These are phyloP conservation scores for Eucalyptus urophylla DNA, from an alignment of 345 rosid species.

Conservation along the genomic window DNA sequence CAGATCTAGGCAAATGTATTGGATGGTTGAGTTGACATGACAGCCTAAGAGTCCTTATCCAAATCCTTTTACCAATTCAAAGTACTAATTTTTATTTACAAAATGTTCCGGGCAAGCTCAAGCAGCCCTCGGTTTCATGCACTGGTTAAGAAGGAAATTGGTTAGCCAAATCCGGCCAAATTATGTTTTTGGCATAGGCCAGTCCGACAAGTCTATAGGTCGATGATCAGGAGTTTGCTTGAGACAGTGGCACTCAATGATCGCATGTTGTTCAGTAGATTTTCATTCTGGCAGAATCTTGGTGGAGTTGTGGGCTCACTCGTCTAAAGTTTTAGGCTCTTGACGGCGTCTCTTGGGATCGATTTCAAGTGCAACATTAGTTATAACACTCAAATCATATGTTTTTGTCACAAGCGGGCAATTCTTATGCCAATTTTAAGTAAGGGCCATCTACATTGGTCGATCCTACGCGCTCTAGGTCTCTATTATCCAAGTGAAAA, in stretches of 20 bases:
- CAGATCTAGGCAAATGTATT: fast-evolving
- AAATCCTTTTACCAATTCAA: not conserved
- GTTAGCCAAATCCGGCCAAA: no score
- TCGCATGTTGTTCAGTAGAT: not conserved
- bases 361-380: not conserved
- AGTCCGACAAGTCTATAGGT: not conserved
- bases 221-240: not conserved
- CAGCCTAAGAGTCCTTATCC: not conserved
- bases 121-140: not conserved
- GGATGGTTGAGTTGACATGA: not conserved
- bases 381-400: not conserved
- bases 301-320: not conserved
- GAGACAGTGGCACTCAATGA: not conserved
- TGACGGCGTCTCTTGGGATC: not conserved
- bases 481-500: not conserved
- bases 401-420: not conserved
- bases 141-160: not conserved
- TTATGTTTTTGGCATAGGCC: not conserved
- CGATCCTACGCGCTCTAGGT: not conserved
- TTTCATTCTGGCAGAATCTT: not conserved
- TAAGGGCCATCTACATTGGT: not conserved
- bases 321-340: not conserved
- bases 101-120: not conserved
- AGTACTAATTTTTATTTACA: not conserved
- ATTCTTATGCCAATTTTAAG: not conserved